Base-by-base conservation (phyloP, 2,329 filamentous ascomycete species). In the Rhynchosporium secalis region DNA sequence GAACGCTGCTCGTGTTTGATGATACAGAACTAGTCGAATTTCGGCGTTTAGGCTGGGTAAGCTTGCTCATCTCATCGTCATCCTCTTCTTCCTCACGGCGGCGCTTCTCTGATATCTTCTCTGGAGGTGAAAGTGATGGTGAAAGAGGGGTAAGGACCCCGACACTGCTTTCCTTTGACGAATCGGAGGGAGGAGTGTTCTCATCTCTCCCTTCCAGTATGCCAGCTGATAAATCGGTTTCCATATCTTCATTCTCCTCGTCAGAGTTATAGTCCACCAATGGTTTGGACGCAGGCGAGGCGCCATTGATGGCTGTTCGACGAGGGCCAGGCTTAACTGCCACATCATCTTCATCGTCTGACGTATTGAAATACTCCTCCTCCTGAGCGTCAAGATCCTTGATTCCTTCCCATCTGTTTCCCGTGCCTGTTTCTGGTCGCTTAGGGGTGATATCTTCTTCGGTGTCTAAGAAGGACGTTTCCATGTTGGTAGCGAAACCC, bases 261-360 rank as follows among this genome's bases (percentile, higher is more conserved):
- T 97, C 93, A 43, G 96, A 96, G 0, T 88, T 86, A 73, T 99
- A 99, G 74, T 96, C 91, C 40, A 99, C 95, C 28, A 98, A 79
- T 1, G 90, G 90, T 72, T 89, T 92, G 56, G 83, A 76, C 8
- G 83, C 76, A 0, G 87, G 80, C 26, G 86, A 84, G 13, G 82
- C 81, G 29, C 86, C 90, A 68, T 92, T 93, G 6, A 80, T 75
- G 3, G 54, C 45, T 26, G 62, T 7, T 52, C 62, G 51, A 54
- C 33, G 60, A 1, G 43, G 7, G 20, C 43, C 36, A 31, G 40
- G 48, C 69, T 75, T 68, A 58, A 69, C 68, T 61, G 77, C 70
- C 65, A 87, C 80, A 12, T 92, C 91, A 6, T 96, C 92, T 63
- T 93, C 89, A 52, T 95, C 91, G 69, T 97, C 93, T 0, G 90